These are phyloP conservation scores for Ochetophila trinervis DNA, from an alignment of 306 rosid species.

Conservation along the genomic window DNA sequence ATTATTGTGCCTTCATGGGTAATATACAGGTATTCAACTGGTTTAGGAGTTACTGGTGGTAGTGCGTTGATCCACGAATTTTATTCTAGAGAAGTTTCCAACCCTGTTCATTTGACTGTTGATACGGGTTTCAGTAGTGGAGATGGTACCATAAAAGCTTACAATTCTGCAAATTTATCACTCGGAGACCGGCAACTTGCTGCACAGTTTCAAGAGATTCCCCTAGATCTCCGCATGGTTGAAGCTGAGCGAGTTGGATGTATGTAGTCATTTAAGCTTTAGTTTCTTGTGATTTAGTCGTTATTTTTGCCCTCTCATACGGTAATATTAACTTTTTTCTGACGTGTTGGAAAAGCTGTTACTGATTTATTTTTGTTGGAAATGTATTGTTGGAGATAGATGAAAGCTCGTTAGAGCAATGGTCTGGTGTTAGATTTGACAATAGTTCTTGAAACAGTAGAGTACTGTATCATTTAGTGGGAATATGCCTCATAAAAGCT, in stretches of 20 bases:
- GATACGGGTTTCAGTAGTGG: constrained; percentile 85
- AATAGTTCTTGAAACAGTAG: too few species aligned
- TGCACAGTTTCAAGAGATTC: constrained; percentile 95
- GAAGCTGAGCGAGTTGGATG: constrained; percentile 97
- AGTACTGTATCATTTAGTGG: too few species aligned
- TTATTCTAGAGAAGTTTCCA: constrained; percentile 81
- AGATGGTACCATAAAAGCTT: constrained; percentile 65
- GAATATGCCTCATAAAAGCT: too few species aligned
- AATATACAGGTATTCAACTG: constrained; percentile 82
- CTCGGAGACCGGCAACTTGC: constrained; percentile 86
- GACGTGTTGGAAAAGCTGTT: too few species aligned
- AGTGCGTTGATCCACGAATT: constrained; percentile 88
- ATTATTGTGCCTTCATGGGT: neutral
- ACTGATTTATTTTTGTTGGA: too few species aligned
- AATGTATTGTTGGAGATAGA: too few species aligned
- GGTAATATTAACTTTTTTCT: too few species aligned
- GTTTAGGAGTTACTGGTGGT: constrained; percentile 83
- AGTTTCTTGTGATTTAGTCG: neutral
- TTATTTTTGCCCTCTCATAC: neutral
- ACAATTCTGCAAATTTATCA: constrained; percentile 70
- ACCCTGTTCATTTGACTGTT: constrained; percentile 88
- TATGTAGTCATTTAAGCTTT: constrained; percentile 22
- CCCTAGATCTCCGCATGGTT: constrained; percentile 84
- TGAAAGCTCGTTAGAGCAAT: too few species aligned
- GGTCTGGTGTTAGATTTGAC: too few species aligned